A percentile compares a stretch with the other conserved stretches of the same genome.
Evolutionary conservation across 805 yeast species (phyloP).

Genomic region (Candida namnaoensis): DNA sequence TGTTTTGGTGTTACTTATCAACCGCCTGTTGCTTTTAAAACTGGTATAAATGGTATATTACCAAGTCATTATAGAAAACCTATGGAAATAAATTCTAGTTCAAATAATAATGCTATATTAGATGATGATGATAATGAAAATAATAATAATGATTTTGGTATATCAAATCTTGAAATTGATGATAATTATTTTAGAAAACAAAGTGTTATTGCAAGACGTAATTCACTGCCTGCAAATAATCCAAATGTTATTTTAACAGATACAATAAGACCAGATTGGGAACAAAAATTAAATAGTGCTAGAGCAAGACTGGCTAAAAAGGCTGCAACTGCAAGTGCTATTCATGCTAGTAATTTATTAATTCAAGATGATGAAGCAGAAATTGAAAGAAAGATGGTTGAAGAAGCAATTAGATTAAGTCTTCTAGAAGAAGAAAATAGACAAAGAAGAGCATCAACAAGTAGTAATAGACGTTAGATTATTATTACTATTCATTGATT

Average conservation of each 20-base stretch:
- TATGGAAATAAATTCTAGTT: not conserved
- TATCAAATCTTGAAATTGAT: conserved; percentile 5
- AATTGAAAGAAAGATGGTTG: conserved; percentile 70
- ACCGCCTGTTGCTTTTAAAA: conserved; percentile 44
- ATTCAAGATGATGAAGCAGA: conserved; percentile 32
- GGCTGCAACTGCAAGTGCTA: conserved; percentile 90
- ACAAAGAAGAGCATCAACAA: conserved; percentile 20
- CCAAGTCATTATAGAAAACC: conserved; percentile 31
- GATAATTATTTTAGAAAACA: conserved; percentile 9
- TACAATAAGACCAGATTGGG: conserved; percentile 90
- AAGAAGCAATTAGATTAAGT: conserved; percentile 73
- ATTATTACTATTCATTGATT: too few species aligned
- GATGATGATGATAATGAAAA: conserved; percentile 4
- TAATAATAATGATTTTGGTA: conserved; percentile 2
- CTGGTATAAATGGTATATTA: conserved; percentile 48
- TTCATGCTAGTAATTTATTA: conserved; percentile 79
- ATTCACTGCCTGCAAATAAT: conserved; percentile 58
- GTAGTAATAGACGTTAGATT: not conserved
- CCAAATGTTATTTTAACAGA: conserved; percentile 75
- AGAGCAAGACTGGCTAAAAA: conserved; percentile 71
- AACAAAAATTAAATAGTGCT: conserved; percentile 59
- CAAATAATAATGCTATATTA: not conserved
- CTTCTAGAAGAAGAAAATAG: conserved; percentile 62
- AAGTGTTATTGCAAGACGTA: conserved; percentile 24
- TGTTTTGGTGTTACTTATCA: conserved; percentile 78